Evolutionary conservation across 2,329 filamentous ascomycete species (phyloP), one percentile per base, ranked within the genome.

Genomic region (Phaeoacremonium minimum): DNA sequence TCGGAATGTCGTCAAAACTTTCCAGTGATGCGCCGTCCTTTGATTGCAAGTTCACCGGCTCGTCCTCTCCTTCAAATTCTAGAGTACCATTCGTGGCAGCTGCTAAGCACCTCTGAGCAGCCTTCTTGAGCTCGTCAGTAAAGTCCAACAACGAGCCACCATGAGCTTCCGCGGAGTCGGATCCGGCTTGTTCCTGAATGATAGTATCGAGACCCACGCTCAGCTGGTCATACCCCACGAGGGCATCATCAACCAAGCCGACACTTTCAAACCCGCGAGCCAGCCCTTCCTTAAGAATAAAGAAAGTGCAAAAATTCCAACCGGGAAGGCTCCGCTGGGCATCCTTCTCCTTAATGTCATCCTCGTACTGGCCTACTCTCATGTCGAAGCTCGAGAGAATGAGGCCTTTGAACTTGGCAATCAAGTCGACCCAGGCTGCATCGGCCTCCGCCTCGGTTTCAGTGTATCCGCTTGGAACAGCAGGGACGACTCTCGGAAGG

Each of bases 301-400:
- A 98, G 57, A 98, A 98, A 0, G 93, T 98, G 61, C 93, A 97
- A 56, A 98, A 98, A 55, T 98, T 98, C 93, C 93, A 98, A 1
- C 93, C 93, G 0, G 93, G 93, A 14, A 98, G 65, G 20, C 72
- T 82, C 32, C 91, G 77, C 57, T 97, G 90, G 1, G 83, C 77
- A 49, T 97, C 91, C 53, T 90, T 93, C 58, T 96, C 93, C 44
- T 87, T 85, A 48, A 98, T 95, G 49, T 98, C 93, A 41, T 96
- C 90, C 60, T 98, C 93, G 57, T 98, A 98, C 52, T 97, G 91
- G 15, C 78, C 81, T 2, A 98, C 93, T 7, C 93, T 80, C 48
- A 83, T 73, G 62, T 97, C 91, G 55, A 98, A 98, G 2, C 90
- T 95, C 6, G 79, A 77, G 17, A 98, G 66, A 35, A 98, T 96